A percentile compares a stretch with the other conserved stretches of the same genome.
Evolutionary conservation across 768 basidiomycete species (phyloP).

Genomic region (Naganishia randhawae): DNA sequence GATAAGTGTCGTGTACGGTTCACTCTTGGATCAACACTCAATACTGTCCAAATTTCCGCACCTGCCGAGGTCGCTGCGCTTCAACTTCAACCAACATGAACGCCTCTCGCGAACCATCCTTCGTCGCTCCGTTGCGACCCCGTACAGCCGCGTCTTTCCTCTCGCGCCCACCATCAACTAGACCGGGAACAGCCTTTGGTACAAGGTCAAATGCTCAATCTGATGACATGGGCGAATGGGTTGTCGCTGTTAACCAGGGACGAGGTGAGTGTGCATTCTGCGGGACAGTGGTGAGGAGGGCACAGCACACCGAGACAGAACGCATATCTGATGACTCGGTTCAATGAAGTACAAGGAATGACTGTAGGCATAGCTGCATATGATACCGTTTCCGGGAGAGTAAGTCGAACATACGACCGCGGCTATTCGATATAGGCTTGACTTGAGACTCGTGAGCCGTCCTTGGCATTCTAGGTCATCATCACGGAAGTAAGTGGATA

Average conservation of each 20-base stretch:
- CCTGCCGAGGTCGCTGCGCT: no score
- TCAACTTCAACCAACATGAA: neutral
- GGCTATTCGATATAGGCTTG: neutral
- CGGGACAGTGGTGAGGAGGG: neutral
- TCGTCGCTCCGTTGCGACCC: neutral
- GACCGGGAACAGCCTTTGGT: constrained; percentile 25
- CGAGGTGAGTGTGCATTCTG: constrained; percentile 25
- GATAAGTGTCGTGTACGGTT: no score
- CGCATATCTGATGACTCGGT: neutral
- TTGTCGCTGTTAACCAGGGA: constrained; percentile 34
- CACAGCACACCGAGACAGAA: neutral
- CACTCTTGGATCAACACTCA: no score
- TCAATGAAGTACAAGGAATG: constrained; percentile 52
- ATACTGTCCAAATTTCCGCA: no score
- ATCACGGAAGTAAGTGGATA: neutral
- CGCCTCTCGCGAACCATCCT: neutral
- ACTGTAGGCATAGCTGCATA: constrained; percentile 82
- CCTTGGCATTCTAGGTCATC: neutral
- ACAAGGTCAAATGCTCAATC: constrained; percentile 7
- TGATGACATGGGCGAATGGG: constrained; percentile 28
- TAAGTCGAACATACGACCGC: constrained; percentile 38
- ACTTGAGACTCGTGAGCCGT: neutral
- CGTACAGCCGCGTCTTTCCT: neutral
- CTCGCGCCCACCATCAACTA: constrained; percentile 20
- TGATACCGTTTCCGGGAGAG: constrained; percentile 72